A percentile compares a stretch with the other conserved stretches of the same genome.
These are phyloP conservation scores for Ogataea wickerhamii DNA, from an alignment of 805 yeast species.

Conservation along the genomic window DNA sequence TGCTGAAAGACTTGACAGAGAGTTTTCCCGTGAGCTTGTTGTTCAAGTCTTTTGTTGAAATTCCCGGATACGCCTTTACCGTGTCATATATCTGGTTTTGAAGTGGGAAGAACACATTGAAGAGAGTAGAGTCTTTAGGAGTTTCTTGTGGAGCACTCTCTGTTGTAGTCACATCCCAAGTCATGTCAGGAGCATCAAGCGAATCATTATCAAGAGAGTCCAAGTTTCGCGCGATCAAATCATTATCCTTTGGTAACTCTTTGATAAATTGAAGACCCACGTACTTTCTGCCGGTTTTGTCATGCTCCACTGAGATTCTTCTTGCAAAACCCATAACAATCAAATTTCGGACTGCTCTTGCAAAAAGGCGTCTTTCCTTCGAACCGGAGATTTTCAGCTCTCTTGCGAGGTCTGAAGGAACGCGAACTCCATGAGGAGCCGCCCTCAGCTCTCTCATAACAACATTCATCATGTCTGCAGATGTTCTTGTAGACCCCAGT, in stretches of 20 bases:
- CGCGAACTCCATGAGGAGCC: conserved; percentile 60
- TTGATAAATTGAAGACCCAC: conserved; percentile 24
- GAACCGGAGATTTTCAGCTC: conserved; percentile 51
- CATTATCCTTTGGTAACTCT: conserved; percentile 19
- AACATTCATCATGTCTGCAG: conserved; percentile 20
- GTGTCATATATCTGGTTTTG: conserved; percentile 59
- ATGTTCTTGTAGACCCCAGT: conserved; percentile 16
- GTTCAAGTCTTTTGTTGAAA: conserved; percentile 55
- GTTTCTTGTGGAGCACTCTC: conserved; percentile 24
- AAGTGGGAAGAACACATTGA: conserved; percentile 59
- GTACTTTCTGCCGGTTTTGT: conserved; percentile 19
- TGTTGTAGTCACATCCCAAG: conserved; percentile 18
- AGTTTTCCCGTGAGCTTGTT: conserved; percentile 52
- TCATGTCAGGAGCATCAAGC: conserved; percentile 35
- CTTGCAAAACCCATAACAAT: conserved; percentile 35
- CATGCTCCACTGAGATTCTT: conserved; percentile 25
- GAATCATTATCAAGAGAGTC: conserved; percentile 10
- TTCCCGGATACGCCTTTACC: conserved; percentile 45
- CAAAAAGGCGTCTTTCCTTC: conserved; percentile 31
- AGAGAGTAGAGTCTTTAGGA: conserved; percentile 25
- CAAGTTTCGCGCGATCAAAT: conserved; percentile 7
- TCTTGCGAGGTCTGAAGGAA: conserved; percentile 55
- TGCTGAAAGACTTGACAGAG: conserved; percentile 33
- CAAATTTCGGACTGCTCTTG: conserved; percentile 46
- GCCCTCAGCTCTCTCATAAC: conserved; percentile 49